Evolutionary conservation across 1,284 basidiomycete species (phyloP).

Genomic region (Heterobasidion irregulare): DNA sequence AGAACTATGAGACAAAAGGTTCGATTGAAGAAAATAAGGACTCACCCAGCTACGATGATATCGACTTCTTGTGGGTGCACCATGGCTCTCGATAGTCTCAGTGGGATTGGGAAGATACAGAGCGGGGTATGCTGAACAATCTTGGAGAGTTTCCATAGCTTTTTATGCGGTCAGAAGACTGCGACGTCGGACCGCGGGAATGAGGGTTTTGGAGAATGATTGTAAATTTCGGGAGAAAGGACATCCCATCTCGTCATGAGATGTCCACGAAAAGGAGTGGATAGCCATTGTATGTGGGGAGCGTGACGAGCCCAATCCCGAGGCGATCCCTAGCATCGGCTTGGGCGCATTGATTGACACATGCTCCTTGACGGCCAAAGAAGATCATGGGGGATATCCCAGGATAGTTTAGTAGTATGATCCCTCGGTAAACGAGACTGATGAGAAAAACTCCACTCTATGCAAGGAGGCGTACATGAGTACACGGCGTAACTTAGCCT

Average conservation of each 20-base stretch:
- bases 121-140: not conserved
- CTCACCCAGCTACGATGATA: slow-evolving; percentile 51
- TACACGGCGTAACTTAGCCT: not conserved
- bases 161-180: not conserved
- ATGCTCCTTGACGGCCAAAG: not conserved
- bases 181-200: not conserved
- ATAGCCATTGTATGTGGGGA: not conserved
- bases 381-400: not conserved
- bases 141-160: not conserved
- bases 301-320: not conserved
- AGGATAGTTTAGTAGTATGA: not conserved
- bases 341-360: not conserved
- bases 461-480: not conserved
- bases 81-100: slow-evolving; percentile 16
- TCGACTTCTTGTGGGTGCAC: slow-evolving; percentile 66
- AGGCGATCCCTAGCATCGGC: not conserved
- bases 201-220: not conserved
- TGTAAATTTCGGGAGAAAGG: not conserved
- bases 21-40: not conserved
- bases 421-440: not conserved
- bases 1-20: slow-evolving; percentile 5
- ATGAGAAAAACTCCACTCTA: not conserved
- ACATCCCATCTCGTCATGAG: not conserved
- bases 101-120: not conserved
- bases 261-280: not conserved